Evolutionary conservation across 2,329 filamentous ascomycete genomes (phyloP).

Genomic region (Cladosporium cucumerinum): DNA sequence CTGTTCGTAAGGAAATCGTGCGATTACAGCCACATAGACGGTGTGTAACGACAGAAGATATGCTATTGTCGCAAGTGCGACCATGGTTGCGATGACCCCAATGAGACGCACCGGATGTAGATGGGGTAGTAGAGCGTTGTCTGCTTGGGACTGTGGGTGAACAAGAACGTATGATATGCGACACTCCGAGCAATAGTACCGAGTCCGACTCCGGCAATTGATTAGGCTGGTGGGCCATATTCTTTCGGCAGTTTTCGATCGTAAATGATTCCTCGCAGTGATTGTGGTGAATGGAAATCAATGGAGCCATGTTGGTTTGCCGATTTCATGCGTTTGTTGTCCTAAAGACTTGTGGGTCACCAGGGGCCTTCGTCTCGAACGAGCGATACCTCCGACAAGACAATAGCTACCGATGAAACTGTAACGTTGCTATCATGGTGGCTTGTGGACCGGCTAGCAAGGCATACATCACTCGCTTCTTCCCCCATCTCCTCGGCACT

Average conservation of each 20-base stretch:
- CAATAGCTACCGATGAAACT: background rate
- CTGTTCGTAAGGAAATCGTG: background rate
- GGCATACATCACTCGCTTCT: conserved; percentile 41
- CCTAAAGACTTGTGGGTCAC: too few relatives aligned
- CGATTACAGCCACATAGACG: background rate
- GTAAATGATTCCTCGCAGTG: too few relatives aligned
- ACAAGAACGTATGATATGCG: too few relatives aligned
- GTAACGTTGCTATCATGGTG: conserved; percentile 48
- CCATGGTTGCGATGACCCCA: background rate
- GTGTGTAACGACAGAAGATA: background rate
- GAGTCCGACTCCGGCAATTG: too few relatives aligned
- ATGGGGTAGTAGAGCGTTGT: background rate
- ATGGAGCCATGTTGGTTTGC: too few relatives aligned
- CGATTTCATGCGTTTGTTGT: too few relatives aligned
- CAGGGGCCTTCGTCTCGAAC: background rate
- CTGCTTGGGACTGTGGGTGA: too few relatives aligned
- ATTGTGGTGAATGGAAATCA: too few relatives aligned
- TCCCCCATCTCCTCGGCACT: conserved; percentile 31
- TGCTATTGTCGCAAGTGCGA: background rate
- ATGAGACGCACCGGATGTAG: background rate
- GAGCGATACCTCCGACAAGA: background rate
- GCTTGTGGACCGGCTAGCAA: conserved; percentile 54
- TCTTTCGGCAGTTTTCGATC: too few relatives aligned
- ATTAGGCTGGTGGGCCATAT: too few relatives aligned
- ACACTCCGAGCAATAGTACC: too few relatives aligned